A percentile compares a stretch with the other conserved stretches of the same genome.
Evolutionary conservation across 495 filamentous ascomycete genomes (phyloP).

Genomic region (Podospora appendiculata): DNA sequence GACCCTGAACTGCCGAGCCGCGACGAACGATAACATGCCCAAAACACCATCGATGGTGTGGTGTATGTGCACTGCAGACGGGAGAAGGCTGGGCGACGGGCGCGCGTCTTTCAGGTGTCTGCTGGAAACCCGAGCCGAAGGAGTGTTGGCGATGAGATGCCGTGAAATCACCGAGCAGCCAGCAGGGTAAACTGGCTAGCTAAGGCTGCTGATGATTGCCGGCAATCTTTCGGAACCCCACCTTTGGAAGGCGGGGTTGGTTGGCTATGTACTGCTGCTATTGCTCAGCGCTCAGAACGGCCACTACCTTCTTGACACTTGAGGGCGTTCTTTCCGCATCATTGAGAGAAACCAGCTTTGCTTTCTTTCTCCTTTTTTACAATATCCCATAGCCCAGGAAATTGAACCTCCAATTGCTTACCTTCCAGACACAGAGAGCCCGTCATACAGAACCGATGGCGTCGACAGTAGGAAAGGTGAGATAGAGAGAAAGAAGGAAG

Average conservation of each 20-base stretch:
- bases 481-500: neutral
- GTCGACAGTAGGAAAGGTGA: slow-evolving; percentile 41
- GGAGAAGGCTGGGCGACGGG: too few relatives aligned
- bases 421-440: neutral
- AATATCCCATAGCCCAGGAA: too few relatives aligned
- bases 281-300: too few relatives aligned
- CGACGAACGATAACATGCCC: neutral
- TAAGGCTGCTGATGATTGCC: slow-evolving; percentile 2
- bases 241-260: slow-evolving; percentile 5
- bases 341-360: too few relatives aligned
- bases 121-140: too few relatives aligned
- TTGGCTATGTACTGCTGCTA: neutral
- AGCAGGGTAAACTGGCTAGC: slow-evolving; percentile 6
- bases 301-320: too few relatives aligned
- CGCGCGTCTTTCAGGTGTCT: too few relatives aligned
- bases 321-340: too few relatives aligned
- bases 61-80: too few relatives aligned
- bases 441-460: slow-evolving; percentile 28
- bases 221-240: slow-evolving; percentile 16
- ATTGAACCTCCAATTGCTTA: neutral
- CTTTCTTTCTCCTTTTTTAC: too few relatives aligned
- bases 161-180: slow-evolving; percentile 25
- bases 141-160: slow-evolving; percentile 8
- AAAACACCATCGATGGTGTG: too few relatives aligned
- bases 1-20: slow-evolving; percentile 1